Base-by-base conservation (phyloP, 1,139 yeast genomes). In the Kluyveromyces sp. region DNA sequence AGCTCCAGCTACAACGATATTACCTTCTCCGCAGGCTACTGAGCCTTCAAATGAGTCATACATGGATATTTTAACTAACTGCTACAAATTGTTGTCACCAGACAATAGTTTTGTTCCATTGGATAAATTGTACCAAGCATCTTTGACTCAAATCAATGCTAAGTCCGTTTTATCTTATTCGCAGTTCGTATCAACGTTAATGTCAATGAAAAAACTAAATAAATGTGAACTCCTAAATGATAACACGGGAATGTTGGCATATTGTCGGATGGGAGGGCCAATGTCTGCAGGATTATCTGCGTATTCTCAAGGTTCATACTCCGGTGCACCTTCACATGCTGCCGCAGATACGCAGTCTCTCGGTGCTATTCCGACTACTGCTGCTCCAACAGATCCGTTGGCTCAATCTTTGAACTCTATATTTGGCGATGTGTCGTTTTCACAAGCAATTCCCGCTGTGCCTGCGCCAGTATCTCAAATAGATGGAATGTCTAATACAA, bases 231-330 rank as follows among this genome's bases (percentile, higher is more conserved):
- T 61, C 4, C 25, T 58, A 25, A 51, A 52, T 4, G 50, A 54
- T 32, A 48, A 51, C 3, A 44, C 51, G 3, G 64, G 65, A 25
- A 40, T 50, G 2, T 50, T 60, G 6, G 53, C 61, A 1, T 64
- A 60, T 43, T 56, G 56, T 8, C 52, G 52, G 45, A 50, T 58
- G 51, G 28, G 30, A 8, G 5, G 8, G 2, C 42, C 34, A 4
- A 29, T 35, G 29, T 5, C 25, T n/a, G 8, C 44, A 5, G 33
- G 28, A 15, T 7, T 34, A 28, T 26, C 29, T 21, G 3, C 44
- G 3, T 34, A 10, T 28, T 21, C 32, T 27, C 32, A n/a, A 31
- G 25, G 25, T 25, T 21, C 33, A n/a, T 30, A 10, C 6, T 10
- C 35, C 4, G 10, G 10, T 6, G 27, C 37, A 35, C 7, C 37